Evolutionary conservation across 805 yeast genomes (phyloP).

Genomic region (Debaryomyces prosopidis): DNA sequence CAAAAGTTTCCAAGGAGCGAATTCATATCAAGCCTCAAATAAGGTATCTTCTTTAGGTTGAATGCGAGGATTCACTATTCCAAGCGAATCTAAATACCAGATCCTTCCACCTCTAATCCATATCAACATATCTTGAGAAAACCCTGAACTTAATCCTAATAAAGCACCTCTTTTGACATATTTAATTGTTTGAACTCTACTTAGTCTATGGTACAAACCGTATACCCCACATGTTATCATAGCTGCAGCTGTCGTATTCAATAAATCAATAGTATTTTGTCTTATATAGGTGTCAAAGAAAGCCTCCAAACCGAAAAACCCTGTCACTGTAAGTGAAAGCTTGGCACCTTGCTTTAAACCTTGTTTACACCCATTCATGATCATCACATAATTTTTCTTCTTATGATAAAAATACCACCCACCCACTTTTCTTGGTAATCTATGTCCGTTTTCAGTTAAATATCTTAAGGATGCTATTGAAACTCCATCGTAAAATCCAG

Average conservation of each 20-base stretch:
- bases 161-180: slow-evolving; percentile 52
- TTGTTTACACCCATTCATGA: slow-evolving; percentile 50
- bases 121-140: slow-evolving; percentile 64
- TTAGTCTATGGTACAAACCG: slow-evolving; percentile 47
- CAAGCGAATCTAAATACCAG: slow-evolving; percentile 56
- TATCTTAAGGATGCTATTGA: slow-evolving; percentile 55
- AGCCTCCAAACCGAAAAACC: slow-evolving; percentile 64
- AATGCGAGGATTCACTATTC: slow-evolving; percentile 16
- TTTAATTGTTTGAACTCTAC: slow-evolving; percentile 40
- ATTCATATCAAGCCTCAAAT: slow-evolving; percentile 3
- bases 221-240: slow-evolving; percentile 51
- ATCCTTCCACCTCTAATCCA: slow-evolving; percentile 58
- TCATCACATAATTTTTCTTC: slow-evolving; percentile 73
- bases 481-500: slow-evolving; percentile 65
- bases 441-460: slow-evolving; percentile 78
- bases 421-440: slow-evolving; percentile 73
- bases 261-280: slow-evolving; percentile 56
- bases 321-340: slow-evolving; percentile 44
- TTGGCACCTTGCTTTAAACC: slow-evolving; percentile 44
- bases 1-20: neutral
- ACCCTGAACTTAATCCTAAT: slow-evolving; percentile 62
- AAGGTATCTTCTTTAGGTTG: neutral
- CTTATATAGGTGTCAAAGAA: slow-evolving; percentile 47
- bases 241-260: slow-evolving; percentile 63
- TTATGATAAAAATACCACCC: slow-evolving; percentile 91